A percentile compares a stretch with the other conserved stretches of the same genome.
Conservation (phyloP, 1,139 yeast genomes). For the Debaryomycetaceae sp. region DNA sequence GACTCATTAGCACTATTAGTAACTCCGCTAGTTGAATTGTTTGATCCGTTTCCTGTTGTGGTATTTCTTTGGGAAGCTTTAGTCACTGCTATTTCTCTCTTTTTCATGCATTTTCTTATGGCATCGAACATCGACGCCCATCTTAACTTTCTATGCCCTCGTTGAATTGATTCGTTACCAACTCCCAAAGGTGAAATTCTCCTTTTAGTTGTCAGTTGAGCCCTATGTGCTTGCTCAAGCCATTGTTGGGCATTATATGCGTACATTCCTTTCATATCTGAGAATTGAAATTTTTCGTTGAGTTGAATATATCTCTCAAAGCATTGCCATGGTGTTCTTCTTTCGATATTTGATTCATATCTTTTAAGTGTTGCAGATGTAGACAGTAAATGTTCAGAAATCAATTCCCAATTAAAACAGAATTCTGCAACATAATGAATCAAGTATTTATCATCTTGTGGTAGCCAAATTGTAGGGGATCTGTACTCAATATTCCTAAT, state of each 20-base stretch:
- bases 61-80: conserved; percentile 32
- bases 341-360: conserved; percentile 82
- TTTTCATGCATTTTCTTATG: conserved; percentile 83
- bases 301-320: conserved; percentile 93
- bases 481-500: conserved; percentile 73
- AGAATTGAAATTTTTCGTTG: conserved; percentile 79
- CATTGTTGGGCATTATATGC: conserved; percentile 85
- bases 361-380: conserved; percentile 56
- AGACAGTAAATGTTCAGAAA: conserved; percentile 71
- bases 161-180: conserved; percentile 83
- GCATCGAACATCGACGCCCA: conserved; percentile 98
- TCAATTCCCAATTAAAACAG: conserved; percentile 90
- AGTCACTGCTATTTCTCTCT: conserved; percentile 59
- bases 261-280: conserved; percentile 84
- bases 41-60: conserved; percentile 14
- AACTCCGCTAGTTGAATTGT: conserved; percentile 4
- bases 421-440: conserved; percentile 82
- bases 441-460: conserved; percentile 82
- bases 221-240: conserved; percentile 87
- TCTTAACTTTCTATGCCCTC: conserved; percentile 85
- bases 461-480: conserved; percentile 93
- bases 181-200: conserved; percentile 91
- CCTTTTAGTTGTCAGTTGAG: conserved; percentile 82
- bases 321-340: conserved; percentile 98
- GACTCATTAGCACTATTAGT: conserved; percentile 5